These are phyloP conservation scores for Nitzschia putrida DNA, from an alignment of 108 stramenopile genomes.

Conservation along the genomic window DNA sequence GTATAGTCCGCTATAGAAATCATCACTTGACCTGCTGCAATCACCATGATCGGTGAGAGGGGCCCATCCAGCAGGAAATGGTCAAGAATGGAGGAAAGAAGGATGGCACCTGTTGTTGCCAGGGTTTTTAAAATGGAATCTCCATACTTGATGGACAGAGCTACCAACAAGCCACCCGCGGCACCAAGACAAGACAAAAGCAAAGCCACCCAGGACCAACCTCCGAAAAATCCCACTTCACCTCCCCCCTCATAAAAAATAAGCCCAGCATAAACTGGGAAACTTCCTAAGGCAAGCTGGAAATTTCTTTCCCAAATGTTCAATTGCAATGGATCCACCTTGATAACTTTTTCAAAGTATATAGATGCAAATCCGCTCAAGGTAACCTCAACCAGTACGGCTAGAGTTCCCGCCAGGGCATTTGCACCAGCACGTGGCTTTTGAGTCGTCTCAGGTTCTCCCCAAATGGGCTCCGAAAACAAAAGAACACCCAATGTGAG, in stretches of 20 bases:
- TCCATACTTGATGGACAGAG: too few species aligned
- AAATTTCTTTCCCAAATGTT: conserved; percentile 93
- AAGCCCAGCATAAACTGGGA: conserved; percentile 70
- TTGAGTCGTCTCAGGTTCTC: conserved; percentile 33
- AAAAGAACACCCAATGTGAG: conserved; percentile 87
- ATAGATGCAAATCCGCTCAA: conserved; percentile 92
- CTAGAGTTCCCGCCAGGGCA: conserved; percentile 69
- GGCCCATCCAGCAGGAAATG: conserved; percentile 74
- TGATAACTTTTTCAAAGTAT: conserved; percentile 92
- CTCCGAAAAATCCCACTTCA: conserved; percentile 60
- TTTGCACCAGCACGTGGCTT: conserved; percentile 45
- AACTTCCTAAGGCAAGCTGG: conserved; percentile 74
- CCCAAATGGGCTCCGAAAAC: conserved; percentile 84
- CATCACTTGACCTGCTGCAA: conserved; percentile 76
- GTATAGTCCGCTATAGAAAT: conserved; percentile 82
- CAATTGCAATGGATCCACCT: conserved; percentile 69
- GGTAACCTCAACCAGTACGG: conserved; percentile 88
- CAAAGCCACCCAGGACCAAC: conserved; percentile 68
- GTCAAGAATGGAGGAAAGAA: conserved; percentile 71
- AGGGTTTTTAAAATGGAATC: conserved; percentile 93
- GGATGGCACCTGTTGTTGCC: conserved; percentile 85
- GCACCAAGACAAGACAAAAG: conserved; percentile 72
- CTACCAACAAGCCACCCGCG: conserved; percentile 87
- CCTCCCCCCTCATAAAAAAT: conserved; percentile 61
- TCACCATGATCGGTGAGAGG: conserved; percentile 71